phyloP scores from a whole-genome alignment of 441 rosid species.

The Biscutella laevigata region DNA sequence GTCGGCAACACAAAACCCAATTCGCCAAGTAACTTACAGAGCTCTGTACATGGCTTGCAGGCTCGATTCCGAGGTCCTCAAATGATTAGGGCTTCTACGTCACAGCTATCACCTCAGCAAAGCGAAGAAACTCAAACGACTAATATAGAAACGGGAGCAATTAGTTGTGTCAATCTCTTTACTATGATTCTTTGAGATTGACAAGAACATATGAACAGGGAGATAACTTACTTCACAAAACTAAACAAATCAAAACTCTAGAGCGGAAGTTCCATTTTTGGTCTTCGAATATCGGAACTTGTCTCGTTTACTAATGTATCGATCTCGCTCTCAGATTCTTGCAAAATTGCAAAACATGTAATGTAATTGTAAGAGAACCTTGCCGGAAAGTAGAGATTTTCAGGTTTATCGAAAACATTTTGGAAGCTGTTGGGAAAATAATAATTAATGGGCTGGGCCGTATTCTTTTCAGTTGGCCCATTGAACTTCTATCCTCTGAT shows the following conservation, averaged over 20 bases:
- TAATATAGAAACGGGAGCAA: not conserved
- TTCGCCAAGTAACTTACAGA: conserved; percentile 27
- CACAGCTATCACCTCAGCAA: not conserved
- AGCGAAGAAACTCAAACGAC: not conserved
- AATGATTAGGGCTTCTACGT: not conserved
- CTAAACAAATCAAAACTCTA: not conserved
- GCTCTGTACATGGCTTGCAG: conserved; percentile 32
- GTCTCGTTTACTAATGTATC: too few relatives aligned
- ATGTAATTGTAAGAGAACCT: too few relatives aligned
- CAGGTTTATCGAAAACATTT: conserved; percentile 2
- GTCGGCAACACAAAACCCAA: not conserved
- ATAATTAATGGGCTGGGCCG: conserved; percentile 13
- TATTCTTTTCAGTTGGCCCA: not conserved
- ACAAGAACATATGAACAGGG: conserved; percentile 7
- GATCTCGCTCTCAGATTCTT: too few relatives aligned
- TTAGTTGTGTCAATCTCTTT: not conserved
- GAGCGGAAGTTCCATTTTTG: not conserved
- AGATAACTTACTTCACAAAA: not conserved
- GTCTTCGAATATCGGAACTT: not conserved
- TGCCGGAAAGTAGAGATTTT: too few relatives aligned
- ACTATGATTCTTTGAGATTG: not conserved
- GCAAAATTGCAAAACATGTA: too few relatives aligned
- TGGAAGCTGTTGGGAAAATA: not conserved
- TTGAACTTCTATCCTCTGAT: too few relatives aligned
- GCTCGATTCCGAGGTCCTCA: not conserved